These are phyloP conservation scores for Cercospora sp. DNA, from an alignment of 2,329 filamentous ascomycete species.

Conservation along the genomic window DNA sequence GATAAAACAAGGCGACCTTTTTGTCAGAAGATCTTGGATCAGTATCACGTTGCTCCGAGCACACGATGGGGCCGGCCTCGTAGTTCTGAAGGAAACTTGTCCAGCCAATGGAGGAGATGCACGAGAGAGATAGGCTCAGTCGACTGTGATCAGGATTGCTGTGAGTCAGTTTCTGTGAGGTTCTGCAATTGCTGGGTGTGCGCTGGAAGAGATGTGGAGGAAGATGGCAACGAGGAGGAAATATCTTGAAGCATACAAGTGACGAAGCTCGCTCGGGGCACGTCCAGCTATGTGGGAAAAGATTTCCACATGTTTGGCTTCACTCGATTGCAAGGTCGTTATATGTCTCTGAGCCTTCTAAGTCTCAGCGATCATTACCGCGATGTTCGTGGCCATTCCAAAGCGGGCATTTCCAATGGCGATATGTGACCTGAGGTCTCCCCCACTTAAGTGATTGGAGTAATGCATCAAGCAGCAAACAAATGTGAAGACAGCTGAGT, in stretches of 20 bases:
- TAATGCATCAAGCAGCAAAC: too few relatives aligned
- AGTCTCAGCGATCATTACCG: too few relatives aligned
- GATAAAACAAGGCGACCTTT: background rate
- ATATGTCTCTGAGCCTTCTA: too few relatives aligned
- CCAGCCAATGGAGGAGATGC: background rate
- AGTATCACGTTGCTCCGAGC: background rate
- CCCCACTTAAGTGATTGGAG: too few relatives aligned
- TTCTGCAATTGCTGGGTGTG: background rate
- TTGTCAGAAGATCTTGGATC: background rate
- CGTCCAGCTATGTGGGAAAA: background rate
- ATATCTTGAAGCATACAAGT: background rate
- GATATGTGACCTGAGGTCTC: too few relatives aligned
- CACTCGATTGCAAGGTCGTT: too few relatives aligned
- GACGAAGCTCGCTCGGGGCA: background rate
- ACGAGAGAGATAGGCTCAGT: background rate
- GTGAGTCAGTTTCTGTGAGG: background rate
- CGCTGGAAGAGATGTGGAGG: background rate
- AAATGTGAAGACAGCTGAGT: too few relatives aligned
- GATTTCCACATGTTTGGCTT: background rate
- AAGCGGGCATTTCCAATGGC: too few relatives aligned
- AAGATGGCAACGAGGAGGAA: background rate
- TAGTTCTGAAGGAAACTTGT: background rate
- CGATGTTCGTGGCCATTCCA: too few relatives aligned
- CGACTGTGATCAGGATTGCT: background rate
- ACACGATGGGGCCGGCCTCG: background rate